Conservation (phyloP, 2,329 filamentous ascomycete genomes). For the Diaporthe humulicola region DNA sequence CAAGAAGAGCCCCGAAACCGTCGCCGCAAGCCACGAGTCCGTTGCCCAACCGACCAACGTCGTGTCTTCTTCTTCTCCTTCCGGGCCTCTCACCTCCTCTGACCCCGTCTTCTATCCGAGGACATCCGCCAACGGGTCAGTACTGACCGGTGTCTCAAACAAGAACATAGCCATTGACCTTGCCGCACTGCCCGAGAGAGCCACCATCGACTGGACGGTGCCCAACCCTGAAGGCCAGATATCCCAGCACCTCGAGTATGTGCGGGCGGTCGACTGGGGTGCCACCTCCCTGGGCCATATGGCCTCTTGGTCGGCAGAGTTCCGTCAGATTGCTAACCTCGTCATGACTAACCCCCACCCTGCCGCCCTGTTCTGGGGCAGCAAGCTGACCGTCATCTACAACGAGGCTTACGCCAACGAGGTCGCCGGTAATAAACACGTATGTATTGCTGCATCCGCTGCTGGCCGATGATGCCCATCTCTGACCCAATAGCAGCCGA, state of each 20-base stretch:
- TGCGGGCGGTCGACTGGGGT: slow-evolving; percentile 56
- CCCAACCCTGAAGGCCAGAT: slow-evolving; percentile 48
- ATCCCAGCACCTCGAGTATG: slow-evolving; percentile 47
- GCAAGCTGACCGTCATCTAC: slow-evolving; percentile 72
- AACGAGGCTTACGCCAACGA: slow-evolving; percentile 70
- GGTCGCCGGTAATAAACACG: slow-evolving; percentile 69
- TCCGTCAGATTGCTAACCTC: slow-evolving; percentile 57
- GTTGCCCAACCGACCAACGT: background rate
- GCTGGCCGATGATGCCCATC: background rate
- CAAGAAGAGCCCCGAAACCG: background rate
- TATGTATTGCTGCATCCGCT: slow-evolving; percentile 11
- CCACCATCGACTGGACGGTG: slow-evolving; percentile 53
- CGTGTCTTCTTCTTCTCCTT: background rate
- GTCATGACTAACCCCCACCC: slow-evolving; percentile 56
- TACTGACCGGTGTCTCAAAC: slow-evolving; percentile 45
- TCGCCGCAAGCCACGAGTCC: background rate
- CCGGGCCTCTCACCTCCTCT: background rate
- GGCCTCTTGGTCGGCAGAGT: slow-evolving; percentile 57
- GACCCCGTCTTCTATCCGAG: slow-evolving; percentile 38
- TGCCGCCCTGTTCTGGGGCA: slow-evolving; percentile 72
- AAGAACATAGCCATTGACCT: slow-evolving; percentile 48
- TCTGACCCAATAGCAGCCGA: slow-evolving; percentile 57
- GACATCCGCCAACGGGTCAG: slow-evolving; percentile 37
- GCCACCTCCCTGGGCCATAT: slow-evolving; percentile 59
- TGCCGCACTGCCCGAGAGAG: slow-evolving; percentile 48